Evolutionary conservation across 164 flowering plant genomes (phyloP).

Genomic region (Magnolia kwangsiensis): DNA sequence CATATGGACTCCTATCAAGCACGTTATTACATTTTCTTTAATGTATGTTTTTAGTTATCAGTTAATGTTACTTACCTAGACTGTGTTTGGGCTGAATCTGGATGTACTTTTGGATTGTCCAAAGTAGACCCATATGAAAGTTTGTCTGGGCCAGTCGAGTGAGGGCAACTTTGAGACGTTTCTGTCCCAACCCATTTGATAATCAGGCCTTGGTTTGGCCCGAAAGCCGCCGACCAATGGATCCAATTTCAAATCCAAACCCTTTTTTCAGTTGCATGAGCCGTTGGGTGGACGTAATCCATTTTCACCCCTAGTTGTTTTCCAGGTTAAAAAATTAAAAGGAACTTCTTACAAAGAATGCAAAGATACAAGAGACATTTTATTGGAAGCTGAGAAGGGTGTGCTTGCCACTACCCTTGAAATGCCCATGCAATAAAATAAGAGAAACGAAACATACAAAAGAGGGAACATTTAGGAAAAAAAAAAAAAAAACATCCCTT

Average conservation of each 20-base stretch:
- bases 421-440: neutral
- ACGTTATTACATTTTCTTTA: no score
- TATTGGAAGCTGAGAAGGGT: neutral
- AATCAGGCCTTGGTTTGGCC: no score
- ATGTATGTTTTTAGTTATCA: no score
- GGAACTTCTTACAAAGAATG: neutral
- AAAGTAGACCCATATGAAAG: no score
- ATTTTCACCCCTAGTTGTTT: neutral
- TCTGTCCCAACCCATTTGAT: no score
- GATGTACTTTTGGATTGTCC: no score
- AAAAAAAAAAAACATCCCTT: constrained; percentile 1
- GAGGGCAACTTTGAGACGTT: no score
- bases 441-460: neutral
- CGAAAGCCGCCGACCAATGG: no score
- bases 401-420: neutral
- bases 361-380: constrained; percentile 12
- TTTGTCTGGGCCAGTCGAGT: no score
- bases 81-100: no score
- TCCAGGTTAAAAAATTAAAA: neutral
- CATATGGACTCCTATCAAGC: no score
- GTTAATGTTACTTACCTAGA: no score
- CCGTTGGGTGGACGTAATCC: neutral
- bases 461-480: neutral
- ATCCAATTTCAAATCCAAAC: neutral
- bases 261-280: neutral